phyloP scores from a whole-genome alignment of 1,139 yeast genomes.

The Kurtzmaniella quercitrusa region DNA sequence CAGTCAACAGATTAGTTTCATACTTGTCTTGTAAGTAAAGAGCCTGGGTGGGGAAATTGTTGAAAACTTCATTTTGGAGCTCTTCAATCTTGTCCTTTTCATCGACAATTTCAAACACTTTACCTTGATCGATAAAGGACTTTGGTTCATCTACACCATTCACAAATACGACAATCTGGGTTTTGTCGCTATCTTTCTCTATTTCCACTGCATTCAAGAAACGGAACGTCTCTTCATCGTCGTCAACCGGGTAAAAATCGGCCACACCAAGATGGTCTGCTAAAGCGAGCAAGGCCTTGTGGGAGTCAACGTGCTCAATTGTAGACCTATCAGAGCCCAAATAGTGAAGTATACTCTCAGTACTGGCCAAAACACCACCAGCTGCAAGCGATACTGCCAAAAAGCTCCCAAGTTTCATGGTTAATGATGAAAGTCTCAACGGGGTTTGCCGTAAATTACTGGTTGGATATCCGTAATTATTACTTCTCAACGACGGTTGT shows the following conservation, averaged over 20 bases:
- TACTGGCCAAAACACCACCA: not conserved
- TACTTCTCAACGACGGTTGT: constrained; percentile 2
- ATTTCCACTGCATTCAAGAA: not conserved
- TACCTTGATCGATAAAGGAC: constrained; percentile 8
- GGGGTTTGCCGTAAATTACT: constrained; percentile 1
- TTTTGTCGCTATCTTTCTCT: constrained; percentile 12
- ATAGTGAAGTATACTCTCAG: constrained; percentile 17
- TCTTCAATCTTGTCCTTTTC: constrained; percentile 8
- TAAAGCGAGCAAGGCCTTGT: constrained; percentile 28
- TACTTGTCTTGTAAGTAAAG: constrained; percentile 6
- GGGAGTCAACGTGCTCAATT: constrained; percentile 11
- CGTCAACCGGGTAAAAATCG: constrained; percentile 28
- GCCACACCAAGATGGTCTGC: constrained; percentile 42
- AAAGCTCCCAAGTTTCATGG: constrained; percentile 1
- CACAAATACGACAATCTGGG: constrained; percentile 35
- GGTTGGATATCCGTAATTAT: not conserved
- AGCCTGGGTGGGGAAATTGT: constrained; percentile 17
- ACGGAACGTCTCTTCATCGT: constrained; percentile 21
- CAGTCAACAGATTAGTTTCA: constrained; percentile 22
- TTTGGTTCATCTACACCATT: constrained; percentile 35
- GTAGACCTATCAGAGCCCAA: constrained; percentile 11
- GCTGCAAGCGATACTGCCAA: constrained; percentile 1
- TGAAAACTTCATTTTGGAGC: constrained; percentile 13
- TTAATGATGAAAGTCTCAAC: not conserved
- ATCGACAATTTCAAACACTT: constrained; percentile 18